These are phyloP conservation scores for Suillus variegatus DNA, from an alignment of 768 basidiomycete species.

Conservation along the genomic window DNA sequence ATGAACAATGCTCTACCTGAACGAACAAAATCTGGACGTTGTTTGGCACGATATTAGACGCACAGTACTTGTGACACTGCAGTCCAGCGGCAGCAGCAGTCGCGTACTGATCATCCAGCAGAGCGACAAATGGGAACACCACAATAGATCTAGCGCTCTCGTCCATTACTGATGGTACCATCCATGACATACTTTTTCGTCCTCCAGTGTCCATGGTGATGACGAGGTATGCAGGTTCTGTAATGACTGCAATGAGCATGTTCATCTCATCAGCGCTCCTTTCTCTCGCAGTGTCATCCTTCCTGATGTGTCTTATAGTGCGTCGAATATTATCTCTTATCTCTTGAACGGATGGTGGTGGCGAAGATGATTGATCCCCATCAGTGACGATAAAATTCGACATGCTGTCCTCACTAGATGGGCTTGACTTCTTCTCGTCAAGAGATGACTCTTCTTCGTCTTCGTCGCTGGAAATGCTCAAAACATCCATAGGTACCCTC, in stretches of 20 bases:
- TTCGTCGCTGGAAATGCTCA: too few relatives aligned
- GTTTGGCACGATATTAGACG: background rate
- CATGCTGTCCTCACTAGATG: too few relatives aligned
- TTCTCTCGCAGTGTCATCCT: background rate
- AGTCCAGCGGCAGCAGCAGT: background rate
- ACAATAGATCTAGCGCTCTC: background rate
- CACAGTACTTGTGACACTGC: background rate
- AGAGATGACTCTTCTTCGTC: too few relatives aligned
- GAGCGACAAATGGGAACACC: background rate
- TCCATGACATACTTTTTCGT: constrained; percentile 1
- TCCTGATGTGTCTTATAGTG: background rate
- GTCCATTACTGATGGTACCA: background rate
- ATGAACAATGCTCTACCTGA: background rate
- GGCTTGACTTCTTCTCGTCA: too few relatives aligned
- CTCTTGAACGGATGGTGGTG: accelerated
- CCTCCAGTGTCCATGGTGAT: background rate
- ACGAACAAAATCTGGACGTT: background rate
- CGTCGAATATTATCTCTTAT: background rate
- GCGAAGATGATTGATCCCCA: background rate
- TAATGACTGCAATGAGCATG: background rate
- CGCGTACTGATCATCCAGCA: background rate
- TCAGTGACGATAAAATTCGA: too few relatives aligned
- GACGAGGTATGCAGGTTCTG: background rate
- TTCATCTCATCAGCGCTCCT: background rate
- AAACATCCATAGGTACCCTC: too few relatives aligned